Evolutionary conservation across 2,329 filamentous ascomycete genomes (phyloP).

Genomic region (Botryotinia calthae): DNA sequence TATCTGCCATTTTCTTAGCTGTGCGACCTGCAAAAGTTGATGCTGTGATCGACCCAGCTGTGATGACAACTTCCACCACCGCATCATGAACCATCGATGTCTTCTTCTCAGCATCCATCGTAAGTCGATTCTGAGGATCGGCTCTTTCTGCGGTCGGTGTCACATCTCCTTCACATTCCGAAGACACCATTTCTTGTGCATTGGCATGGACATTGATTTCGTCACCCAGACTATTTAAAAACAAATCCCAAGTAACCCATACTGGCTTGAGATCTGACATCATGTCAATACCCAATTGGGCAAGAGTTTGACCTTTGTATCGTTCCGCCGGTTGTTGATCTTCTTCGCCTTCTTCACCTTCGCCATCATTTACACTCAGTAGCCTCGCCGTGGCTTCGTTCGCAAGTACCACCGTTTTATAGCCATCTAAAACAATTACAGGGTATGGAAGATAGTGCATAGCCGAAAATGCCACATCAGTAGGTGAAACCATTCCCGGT

Average conservation of each 20-base stretch:
- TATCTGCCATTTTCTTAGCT: background rate
- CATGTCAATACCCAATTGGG: constrained; percentile 71
- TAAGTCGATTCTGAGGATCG: constrained; percentile 25
- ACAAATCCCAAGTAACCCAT: constrained; percentile 58
- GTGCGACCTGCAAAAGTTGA: constrained; percentile 20
- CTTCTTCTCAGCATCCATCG: constrained; percentile 27
- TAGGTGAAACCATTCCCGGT: constrained; percentile 47
- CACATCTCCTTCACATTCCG: constrained; percentile 29
- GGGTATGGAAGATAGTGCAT: constrained; percentile 74
- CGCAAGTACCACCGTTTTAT: constrained; percentile 69
- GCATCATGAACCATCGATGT: constrained; percentile 54
- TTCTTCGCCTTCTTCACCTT: constrained; percentile 39
- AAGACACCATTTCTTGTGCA: constrained; percentile 13
- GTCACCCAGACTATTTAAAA: constrained; percentile 52
- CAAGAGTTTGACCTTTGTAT: constrained; percentile 63
- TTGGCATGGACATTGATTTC: constrained; percentile 27
- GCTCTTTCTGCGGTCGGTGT: constrained; percentile 41
- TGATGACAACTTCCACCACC: constrained; percentile 66
- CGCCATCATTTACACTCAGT: constrained; percentile 54
- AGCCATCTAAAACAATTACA: constrained; percentile 62
- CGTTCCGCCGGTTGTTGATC: constrained; percentile 50
- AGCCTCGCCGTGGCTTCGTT: constrained; percentile 74
- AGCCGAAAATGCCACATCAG: constrained; percentile 62
- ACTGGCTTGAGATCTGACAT: constrained; percentile 63
- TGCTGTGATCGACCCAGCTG: constrained; percentile 37